A percentile compares a stretch with the other conserved stretches of the same genome.
phyloP scores from a whole-genome alignment of 345 rosid genomes.

The Salix udensis region DNA sequence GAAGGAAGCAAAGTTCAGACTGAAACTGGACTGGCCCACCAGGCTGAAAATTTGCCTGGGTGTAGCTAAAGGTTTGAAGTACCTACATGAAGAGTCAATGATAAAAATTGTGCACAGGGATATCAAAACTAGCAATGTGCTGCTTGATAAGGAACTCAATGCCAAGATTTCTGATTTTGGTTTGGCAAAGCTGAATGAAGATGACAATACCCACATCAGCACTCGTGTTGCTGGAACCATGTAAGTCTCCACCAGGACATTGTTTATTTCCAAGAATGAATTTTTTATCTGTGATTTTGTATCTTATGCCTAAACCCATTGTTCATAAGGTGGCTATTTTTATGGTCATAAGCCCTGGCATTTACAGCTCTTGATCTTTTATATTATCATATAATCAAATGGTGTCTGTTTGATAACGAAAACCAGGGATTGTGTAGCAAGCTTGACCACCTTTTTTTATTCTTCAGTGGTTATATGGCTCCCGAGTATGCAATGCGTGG shows the following conservation, averaged over 20 bases:
- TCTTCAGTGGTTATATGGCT: slow-evolving; percentile 59
- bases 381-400: neutral
- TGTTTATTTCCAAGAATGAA: neutral
- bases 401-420: too few relatives aligned
- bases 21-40: slow-evolving; percentile 69
- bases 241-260: slow-evolving; percentile 35
- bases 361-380: neutral
- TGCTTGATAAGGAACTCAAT: slow-evolving; percentile 73
- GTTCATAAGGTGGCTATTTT: too few relatives aligned
- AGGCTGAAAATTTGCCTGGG: slow-evolving; percentile 66
- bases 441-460: slow-evolving; percentile 6
- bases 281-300: neutral
- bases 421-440: neutral
- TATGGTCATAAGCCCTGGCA: too few relatives aligned
- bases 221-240: slow-evolving; percentile 84
- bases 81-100: slow-evolving; percentile 79
- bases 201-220: slow-evolving; percentile 79
- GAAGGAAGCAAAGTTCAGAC: slow-evolving; percentile 36
- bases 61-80: slow-evolving; percentile 71
- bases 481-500: slow-evolving; percentile 86
- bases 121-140: slow-evolving; percentile 84
- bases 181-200: slow-evolving; percentile 79
- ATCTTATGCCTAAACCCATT: neutral
- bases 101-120: slow-evolving; percentile 91
- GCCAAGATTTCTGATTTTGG: slow-evolving; percentile 95